Conservation (phyloP, 768 basidiomycete genomes). For the Leccinum subgranulosum region DNA sequence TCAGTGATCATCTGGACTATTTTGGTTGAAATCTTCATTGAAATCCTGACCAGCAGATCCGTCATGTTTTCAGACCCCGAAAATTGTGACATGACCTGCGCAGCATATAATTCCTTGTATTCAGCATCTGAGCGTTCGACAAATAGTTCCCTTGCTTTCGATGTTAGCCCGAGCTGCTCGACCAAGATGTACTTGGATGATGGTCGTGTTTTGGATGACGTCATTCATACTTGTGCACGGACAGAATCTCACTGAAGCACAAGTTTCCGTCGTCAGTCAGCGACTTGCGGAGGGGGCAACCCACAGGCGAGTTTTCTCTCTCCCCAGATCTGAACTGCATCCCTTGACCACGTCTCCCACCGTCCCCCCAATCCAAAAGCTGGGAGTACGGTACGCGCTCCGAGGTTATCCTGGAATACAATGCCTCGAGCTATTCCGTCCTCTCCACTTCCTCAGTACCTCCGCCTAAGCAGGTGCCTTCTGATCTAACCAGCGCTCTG, state of each 20-base stretch:
- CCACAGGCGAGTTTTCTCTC: conserved; percentile 34
- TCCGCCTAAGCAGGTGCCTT: conserved; percentile 25
- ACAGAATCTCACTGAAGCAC: conserved; percentile 35
- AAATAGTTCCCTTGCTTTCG: neutral
- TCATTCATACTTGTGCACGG: conserved; percentile 13
- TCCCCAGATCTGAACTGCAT: neutral
- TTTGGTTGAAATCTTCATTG: neutral
- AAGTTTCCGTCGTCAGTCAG: conserved; percentile 35
- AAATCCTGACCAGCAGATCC: neutral
- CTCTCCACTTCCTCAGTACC: conserved; percentile 29
- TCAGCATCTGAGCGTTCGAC: neutral
- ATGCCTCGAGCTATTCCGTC: conserved; percentile 45
- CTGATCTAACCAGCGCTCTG: conserved; percentile 33
- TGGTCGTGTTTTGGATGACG: conserved; percentile 1
- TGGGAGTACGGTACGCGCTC: conserved; percentile 55
- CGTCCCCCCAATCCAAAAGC: conserved; percentile 25
- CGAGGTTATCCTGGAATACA: conserved; percentile 49
- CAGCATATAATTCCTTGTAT: neutral
- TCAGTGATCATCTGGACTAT: too few relatives aligned
- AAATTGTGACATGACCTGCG: neutral
- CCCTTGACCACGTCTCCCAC: neutral
- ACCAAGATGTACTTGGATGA: neutral
- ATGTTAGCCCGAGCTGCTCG: neutral
- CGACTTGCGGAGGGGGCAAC: conserved; percentile 40
- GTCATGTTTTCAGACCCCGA: neutral